Conservation (phyloP, 2,329 filamentous ascomycete species). For the Didymella sp. region DNA sequence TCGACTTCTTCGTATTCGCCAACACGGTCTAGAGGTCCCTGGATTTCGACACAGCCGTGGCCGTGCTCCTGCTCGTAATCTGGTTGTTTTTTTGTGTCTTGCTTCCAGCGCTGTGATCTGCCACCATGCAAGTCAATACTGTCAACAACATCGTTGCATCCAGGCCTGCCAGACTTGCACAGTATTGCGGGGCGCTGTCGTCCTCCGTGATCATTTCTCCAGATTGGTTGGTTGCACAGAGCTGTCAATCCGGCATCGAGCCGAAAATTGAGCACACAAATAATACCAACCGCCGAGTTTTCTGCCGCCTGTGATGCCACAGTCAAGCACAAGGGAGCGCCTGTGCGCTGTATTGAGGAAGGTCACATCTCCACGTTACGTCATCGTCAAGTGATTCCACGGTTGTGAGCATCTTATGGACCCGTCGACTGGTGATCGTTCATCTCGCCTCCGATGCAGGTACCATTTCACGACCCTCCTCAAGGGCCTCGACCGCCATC, state of each 20-base stretch:
- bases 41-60: not conserved
- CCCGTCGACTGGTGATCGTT: slow-evolving; percentile 7
- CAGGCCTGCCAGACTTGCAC: slow-evolving; percentile 8
- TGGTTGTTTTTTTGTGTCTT: slow-evolving; percentile 6
- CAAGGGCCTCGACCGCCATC: slow-evolving; percentile 11
- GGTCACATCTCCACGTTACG: slow-evolving; percentile 18
- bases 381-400: slow-evolving; percentile 16
- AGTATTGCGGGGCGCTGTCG: slow-evolving; percentile 15
- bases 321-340: slow-evolving; percentile 16
- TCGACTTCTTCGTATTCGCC: slow-evolving; percentile 5
- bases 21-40: slow-evolving; percentile 10
- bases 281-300: slow-evolving; percentile 22
- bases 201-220: slow-evolving; percentile 16
- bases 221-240: slow-evolving; percentile 24
- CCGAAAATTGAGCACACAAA: slow-evolving; percentile 23
- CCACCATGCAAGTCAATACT: not conserved
- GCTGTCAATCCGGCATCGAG: slow-evolving; percentile 23
- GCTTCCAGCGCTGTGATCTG: not conserved
- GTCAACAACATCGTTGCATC: slow-evolving; percentile 1
- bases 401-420: slow-evolving; percentile 7
- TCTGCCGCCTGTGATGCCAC: slow-evolving; percentile 19
- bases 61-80: slow-evolving; percentile 6
- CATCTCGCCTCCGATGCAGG: slow-evolving; percentile 21
- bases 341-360: slow-evolving; percentile 11
- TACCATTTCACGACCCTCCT: slow-evolving; percentile 17